phyloP scores from a whole-genome alignment of 139 green algal genomes.

The Chlamydomonas urium region DNA sequence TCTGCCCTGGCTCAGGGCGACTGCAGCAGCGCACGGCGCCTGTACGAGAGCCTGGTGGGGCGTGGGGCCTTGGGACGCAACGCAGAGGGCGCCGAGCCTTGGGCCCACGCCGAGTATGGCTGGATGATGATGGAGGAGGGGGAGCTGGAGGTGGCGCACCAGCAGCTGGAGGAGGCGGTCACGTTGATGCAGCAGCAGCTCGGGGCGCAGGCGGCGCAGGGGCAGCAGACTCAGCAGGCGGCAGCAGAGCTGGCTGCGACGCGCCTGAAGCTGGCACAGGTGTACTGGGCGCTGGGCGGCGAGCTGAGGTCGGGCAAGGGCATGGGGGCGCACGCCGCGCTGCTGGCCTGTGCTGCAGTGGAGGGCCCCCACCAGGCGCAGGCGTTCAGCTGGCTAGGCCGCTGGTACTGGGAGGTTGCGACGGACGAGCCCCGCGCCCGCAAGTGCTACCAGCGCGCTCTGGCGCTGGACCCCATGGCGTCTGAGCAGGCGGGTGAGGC shows the following conservation, averaged over 20 bases:
- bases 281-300: conserved; percentile 37
- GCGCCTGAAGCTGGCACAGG: conserved; percentile 18
- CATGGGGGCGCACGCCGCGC: not conserved
- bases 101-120: conserved; percentile 21
- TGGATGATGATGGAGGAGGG: conserved; percentile 26
- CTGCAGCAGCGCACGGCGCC: conserved; percentile 32
- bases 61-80: conserved; percentile 40
- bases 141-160: conserved; percentile 5
- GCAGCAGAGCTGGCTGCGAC: conserved; percentile 19
- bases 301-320: not conserved
- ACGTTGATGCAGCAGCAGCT: conserved; percentile 13
- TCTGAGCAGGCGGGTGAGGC: conserved; percentile 41
- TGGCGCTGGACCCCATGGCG: conserved; percentile 66
- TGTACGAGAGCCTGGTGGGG: conserved; percentile 74
- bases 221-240: not conserved
- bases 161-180: conserved; percentile 29
- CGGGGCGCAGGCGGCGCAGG: not conserved
- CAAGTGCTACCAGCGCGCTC: conserved; percentile 63
- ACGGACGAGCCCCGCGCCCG: conserved; percentile 40
- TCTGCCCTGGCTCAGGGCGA: conserved; percentile 57
- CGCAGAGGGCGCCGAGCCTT: conserved; percentile 2
- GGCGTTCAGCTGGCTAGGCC: conserved; percentile 62
- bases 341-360: not conserved
- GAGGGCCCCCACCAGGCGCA: conserved; percentile 52
- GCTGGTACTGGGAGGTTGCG: conserved; percentile 52